Percentiles rank a stretch among this genome's conserved stretches.
phyloP scores from a whole-genome alignment of 2,329 filamentous ascomycete species.

The Xylariales sp. region DNA sequence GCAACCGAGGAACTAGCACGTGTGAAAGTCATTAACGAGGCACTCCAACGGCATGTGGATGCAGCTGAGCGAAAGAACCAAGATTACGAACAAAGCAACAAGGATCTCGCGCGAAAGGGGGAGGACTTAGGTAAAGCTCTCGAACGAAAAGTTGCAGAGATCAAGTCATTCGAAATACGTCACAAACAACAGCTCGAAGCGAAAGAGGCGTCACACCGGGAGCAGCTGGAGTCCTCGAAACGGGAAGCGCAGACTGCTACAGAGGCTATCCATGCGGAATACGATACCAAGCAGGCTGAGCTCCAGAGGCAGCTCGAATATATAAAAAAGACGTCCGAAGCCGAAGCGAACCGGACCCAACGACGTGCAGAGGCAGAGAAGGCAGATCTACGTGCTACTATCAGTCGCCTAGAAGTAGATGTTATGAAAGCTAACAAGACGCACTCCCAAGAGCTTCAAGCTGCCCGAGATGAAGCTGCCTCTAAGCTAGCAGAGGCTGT shows the following conservation, averaged over 20 bases:
- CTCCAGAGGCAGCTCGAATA: slow-evolving; percentile 38
- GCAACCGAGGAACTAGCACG: slow-evolving; percentile 58
- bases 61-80: slow-evolving; percentile 51
- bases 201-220: slow-evolving; percentile 34
- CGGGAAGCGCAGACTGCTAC: slow-evolving; percentile 18
- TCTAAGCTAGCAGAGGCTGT: slow-evolving; percentile 28
- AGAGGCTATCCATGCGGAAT: slow-evolving; percentile 23
- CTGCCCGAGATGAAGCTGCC: slow-evolving; percentile 45
- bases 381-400: slow-evolving; percentile 26
- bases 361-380: slow-evolving; percentile 24
- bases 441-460: slow-evolving; percentile 55
- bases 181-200: slow-evolving; percentile 13
- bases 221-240: slow-evolving; percentile 17
- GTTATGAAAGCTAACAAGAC: slow-evolving; percentile 59
- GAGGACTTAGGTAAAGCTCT: slow-evolving; percentile 1
- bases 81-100: slow-evolving; percentile 1
- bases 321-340: slow-evolving; percentile 40
- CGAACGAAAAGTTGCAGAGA: slow-evolving; percentile 1
- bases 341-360: slow-evolving; percentile 24
- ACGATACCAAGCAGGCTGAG: slow-evolving; percentile 27
- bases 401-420: slow-evolving; percentile 59
- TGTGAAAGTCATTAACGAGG: slow-evolving; percentile 65
- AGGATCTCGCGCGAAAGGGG: background rate
- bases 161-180: background rate
- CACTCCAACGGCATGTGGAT: slow-evolving; percentile 65